Evolutionary conservation across 495 filamentous ascomycete species (phyloP).

Genomic region (Penicillium mononematosum): DNA sequence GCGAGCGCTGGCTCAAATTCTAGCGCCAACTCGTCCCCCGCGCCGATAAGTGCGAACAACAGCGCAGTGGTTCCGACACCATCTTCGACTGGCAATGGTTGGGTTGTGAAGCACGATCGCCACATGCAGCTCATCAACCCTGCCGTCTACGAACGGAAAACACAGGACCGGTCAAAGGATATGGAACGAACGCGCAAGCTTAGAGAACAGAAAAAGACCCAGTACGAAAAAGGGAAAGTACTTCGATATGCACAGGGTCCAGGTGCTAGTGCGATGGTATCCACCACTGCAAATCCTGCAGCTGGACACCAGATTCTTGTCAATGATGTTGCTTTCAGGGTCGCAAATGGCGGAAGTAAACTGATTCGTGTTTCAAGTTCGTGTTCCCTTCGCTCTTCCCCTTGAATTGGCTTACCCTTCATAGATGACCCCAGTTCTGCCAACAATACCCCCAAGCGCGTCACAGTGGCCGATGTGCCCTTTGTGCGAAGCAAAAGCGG

Average conservation of each 20-base stretch:
- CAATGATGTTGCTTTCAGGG: conserved; percentile 72
- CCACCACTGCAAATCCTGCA: conserved; percentile 31
- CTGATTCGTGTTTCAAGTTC: conserved; percentile 73
- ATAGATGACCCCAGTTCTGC: conserved; percentile 61
- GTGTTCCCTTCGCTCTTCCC: conserved; percentile 19
- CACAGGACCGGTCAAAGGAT: conserved; percentile 66
- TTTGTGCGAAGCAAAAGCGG: conserved; percentile 90
- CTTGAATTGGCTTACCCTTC: conserved; percentile 45
- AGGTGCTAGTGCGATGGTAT: conserved; percentile 35
- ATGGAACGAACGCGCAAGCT: conserved; percentile 68
- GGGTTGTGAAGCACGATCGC: conserved; percentile 78
- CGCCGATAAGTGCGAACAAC: conserved; percentile 39
- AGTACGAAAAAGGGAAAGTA: conserved; percentile 60
- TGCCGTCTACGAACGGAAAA: conserved; percentile 74
- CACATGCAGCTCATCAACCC: conserved; percentile 89
- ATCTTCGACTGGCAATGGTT: conserved; percentile 49
- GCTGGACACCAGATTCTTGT: conserved; percentile 66
- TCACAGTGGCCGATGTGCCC: conserved; percentile 74
- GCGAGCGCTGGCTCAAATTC: conserved; percentile 27
- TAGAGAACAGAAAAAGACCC: conserved; percentile 57
- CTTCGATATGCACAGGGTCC: conserved; percentile 47
- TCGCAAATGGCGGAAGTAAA: conserved; percentile 80
- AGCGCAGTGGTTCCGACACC: conserved; percentile 26
- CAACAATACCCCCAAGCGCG: conserved; percentile 73
- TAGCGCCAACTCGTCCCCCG: conserved; percentile 33